phyloP scores from a whole-genome alignment of 768 basidiomycete genomes.

The Kwoniella sp. region DNA sequence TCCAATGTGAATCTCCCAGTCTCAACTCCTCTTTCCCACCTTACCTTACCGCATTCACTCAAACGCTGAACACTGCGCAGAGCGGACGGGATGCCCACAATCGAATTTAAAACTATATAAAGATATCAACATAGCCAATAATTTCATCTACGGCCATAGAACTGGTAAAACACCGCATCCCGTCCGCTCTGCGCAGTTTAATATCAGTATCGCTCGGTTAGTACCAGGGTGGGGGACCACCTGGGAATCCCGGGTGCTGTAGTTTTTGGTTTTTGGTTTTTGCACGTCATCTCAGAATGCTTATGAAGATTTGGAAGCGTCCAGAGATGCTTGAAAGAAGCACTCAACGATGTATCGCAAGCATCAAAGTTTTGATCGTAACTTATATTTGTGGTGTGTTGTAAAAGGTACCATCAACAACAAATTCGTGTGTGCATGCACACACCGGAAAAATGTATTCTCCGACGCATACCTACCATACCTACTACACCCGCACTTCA shows the following conservation, averaged over 20 bases:
- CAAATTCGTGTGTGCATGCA: not conserved
- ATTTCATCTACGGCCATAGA: slow-evolving; percentile 21
- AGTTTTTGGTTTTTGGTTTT: slow-evolving; percentile 2
- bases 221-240: slow-evolving; percentile 18
- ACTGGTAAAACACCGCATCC: slow-evolving; percentile 13
- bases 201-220: slow-evolving; percentile 11
- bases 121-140: not conserved
- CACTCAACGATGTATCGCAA: not conserved
- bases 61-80: too few species aligned
- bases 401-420: too few species aligned
- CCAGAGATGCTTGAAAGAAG: not conserved
- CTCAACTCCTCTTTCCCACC: too few species aligned
- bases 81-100: too few species aligned
- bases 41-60: too few species aligned
- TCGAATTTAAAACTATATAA: not conserved
- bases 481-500: too few species aligned
- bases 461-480: too few species aligned
- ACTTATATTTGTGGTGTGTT: not conserved
- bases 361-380: not conserved
- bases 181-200: slow-evolving; percentile 19
- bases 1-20: too few species aligned
- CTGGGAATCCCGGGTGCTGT: slow-evolving; percentile 22
- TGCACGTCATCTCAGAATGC: not conserved
- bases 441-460: too few species aligned
- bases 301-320: not conserved